Base-by-base conservation (phyloP, 371 early-diverging fungal species). In the Scutellospora calospora region DNA sequence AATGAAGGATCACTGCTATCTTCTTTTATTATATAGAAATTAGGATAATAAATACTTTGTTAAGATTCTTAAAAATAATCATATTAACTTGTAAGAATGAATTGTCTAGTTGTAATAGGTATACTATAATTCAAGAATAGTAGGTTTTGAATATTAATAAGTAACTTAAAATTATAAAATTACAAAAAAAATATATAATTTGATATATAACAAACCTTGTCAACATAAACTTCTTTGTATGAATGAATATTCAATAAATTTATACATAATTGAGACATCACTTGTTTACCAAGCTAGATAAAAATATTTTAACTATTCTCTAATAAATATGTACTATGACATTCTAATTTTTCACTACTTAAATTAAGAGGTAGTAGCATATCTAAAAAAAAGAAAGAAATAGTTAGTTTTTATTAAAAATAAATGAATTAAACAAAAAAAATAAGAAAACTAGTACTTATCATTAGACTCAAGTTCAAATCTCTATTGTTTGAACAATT, bases 261-360 rank as follows among this genome's bases (percentile, higher is more conserved):
- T 38, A 87, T 87, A 76, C 92, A 90, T 5, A 97, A 81, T 74
- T 95, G 91, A 16, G 96, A 95, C 20, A 90, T 88, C 35, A 92
- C 94, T 45, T 90, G 92, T 33, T 94, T 90, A 8, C 97, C 95
- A 27, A 98, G 88, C 96, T 97, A 98, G 51, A 98, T 73, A 82
- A 94, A 95, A n/a, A 95, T 90, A 71, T 95, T 93, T 59, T 91
- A 88, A 14, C 95, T 93, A 78, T 93, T 92, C 62, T 96, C 95
- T 62, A 98, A 85, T 80, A 98, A 86, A 85, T 93, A 98, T 22
- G 96, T 83, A 14, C 98, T 97, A 73, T 93, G 89, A 16, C 94
- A 90, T 79, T 94, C 93, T 14, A 98, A 88, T 74, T 91, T 91
- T 80, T 98, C 98, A 59, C 93, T 92, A 77, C 92, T 93, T 82